Evolutionary conservation across 2,329 filamentous ascomycete species (phyloP).

Genomic region (Chalaropsis ovoidea): DNA sequence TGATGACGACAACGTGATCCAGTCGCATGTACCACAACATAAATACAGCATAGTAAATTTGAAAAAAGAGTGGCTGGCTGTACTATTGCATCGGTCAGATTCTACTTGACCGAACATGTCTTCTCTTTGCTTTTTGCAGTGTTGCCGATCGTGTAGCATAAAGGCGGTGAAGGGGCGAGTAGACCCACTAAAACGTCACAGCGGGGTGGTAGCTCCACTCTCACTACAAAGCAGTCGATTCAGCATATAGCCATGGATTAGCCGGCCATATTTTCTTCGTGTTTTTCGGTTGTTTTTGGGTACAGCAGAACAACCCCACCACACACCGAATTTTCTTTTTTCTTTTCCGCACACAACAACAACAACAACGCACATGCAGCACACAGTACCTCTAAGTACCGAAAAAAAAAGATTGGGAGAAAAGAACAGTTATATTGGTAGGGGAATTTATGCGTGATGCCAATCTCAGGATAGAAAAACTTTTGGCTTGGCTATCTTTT

Average conservation of each 20-base stretch:
- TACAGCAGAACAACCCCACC: constrained; percentile 22
- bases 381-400: neutral
- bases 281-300: neutral
- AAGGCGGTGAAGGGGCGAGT: constrained; percentile 19
- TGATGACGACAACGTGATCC: too few species aligned
- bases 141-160: neutral
- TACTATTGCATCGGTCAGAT: neutral
- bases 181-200: constrained; percentile 17
- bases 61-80: neutral
- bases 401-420: neutral
- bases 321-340: constrained; percentile 22
- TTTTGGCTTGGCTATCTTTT: neutral
- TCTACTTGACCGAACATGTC: neutral
- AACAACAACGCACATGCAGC: neutral
- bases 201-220: constrained; percentile 16
- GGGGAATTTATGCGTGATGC: neutral
- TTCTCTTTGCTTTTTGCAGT: neutral
- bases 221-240: neutral
- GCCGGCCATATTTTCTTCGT: neutral
- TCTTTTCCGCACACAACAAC: neutral
- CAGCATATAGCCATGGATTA: constrained; percentile 4
- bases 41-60: too few species aligned
- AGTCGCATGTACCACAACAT: too few species aligned
- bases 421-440: neutral
- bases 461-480: neutral